Evolutionary conservation across 1,284 basidiomycete species (phyloP).

Genomic region (Sporisorium graminicola): DNA sequence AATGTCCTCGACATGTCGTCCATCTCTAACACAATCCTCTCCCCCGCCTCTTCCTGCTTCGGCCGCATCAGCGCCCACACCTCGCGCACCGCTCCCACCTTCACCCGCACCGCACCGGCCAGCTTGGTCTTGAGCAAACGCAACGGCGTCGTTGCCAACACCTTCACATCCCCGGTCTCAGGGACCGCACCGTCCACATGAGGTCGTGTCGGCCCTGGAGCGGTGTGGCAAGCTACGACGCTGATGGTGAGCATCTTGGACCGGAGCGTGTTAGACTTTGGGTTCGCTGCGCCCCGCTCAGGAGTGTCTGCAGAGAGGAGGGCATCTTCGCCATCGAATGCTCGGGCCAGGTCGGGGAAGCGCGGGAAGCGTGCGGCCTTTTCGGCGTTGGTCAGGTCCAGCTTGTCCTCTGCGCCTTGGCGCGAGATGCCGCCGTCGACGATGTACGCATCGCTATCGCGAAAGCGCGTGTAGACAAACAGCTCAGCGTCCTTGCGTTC

Average conservation of each 20-base stretch:
- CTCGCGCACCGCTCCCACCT: constrained; percentile 10
- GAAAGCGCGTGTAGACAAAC: constrained; percentile 70
- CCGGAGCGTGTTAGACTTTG: constrained; percentile 22
- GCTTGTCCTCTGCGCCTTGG: background rate
- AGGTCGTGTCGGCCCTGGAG: background rate
- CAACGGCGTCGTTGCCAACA: constrained; percentile 50
- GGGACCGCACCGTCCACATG: constrained; percentile 3
- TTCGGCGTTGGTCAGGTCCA: constrained; percentile 3
- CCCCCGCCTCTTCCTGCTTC: background rate
- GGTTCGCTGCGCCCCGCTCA: background rate
- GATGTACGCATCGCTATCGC: constrained; percentile 28
- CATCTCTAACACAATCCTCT: constrained; percentile 43
- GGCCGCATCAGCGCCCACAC: constrained; percentile 52
- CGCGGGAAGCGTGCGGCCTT: constrained; percentile 28
- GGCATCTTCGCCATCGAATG: constrained; percentile 22
- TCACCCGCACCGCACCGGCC: constrained; percentile 26
- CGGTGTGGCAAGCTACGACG: constrained; percentile 6
- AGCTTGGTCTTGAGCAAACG: constrained; percentile 48
- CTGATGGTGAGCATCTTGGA: constrained; percentile 36
- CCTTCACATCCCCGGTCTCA: constrained; percentile 8
- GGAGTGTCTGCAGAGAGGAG: too few species aligned
- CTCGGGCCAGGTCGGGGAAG: constrained; percentile 22
- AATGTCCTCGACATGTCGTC: constrained; percentile 44
- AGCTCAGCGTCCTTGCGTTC: constrained; percentile 89
- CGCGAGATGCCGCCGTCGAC: constrained; percentile 12